Evolutionary conservation across 2,329 filamentous ascomycete genomes (phyloP).

Genomic region (Dendryphion nanum): DNA sequence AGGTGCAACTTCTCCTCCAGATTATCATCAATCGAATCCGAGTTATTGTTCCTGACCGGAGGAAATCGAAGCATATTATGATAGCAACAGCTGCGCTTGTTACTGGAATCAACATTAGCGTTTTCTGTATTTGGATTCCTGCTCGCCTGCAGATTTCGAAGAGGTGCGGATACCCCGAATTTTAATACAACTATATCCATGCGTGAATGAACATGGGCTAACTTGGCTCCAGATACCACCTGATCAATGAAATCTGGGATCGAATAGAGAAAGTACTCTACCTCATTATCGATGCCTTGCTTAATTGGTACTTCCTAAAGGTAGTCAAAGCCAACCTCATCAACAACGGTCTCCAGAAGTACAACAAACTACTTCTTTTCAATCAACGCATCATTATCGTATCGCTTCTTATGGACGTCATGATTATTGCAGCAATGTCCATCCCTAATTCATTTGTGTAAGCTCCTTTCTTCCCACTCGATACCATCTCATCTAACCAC

Average conservation of each 20-base stretch:
- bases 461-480: conserved; percentile 3
- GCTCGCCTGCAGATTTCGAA: conserved; percentile 33
- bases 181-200: too few species aligned
- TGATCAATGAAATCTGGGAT: conserved; percentile 41
- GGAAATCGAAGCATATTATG: conserved; percentile 33
- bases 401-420: conserved; percentile 52
- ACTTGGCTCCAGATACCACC: conserved; percentile 19
- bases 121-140: conserved; percentile 43
- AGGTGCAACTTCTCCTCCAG: conserved; percentile 39
- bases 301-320: conserved; percentile 43
- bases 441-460: conserved; percentile 48
- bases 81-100: conserved; percentile 37
- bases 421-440: conserved; percentile 50
- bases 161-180: conserved; percentile 10
- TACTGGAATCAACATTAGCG: conserved; percentile 37
- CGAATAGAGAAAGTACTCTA: conserved; percentile 39
- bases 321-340: conserved; percentile 49
- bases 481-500: background rate
- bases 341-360: conserved; percentile 51
- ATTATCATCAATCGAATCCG: conserved; percentile 43
- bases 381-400: conserved; percentile 52
- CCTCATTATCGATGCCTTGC: conserved; percentile 33
- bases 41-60: conserved; percentile 34
- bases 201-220: too few species aligned
- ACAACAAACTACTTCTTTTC: conserved; percentile 50